Base-by-base conservation (phyloP, 2,329 filamentous ascomycete species). In the Ceratocystis alfenasii region DNA sequence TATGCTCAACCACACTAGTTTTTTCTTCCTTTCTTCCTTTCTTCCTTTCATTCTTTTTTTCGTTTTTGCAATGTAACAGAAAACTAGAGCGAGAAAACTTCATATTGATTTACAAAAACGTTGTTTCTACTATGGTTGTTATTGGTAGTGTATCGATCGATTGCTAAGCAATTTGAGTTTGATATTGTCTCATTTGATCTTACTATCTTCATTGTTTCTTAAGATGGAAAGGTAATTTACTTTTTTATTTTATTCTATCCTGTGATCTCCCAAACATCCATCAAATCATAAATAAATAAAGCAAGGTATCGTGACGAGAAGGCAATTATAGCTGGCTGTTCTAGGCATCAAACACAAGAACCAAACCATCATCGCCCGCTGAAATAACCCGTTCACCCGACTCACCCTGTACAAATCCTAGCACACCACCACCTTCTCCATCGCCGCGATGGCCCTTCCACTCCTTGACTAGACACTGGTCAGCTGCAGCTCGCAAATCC, bases 401-500 rank as follows among this genome's bases (percentile, higher is more conserved):
- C 73, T 86, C 81, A 5, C 86, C 86, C 75, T 96, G 91, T 64
- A 95, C 92, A 73, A 97, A 99, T 0, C 88, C 92, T 70, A 97
- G 76, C 7, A 97, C 87, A 64, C 93, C 93, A 44, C 92, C 93
- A 25, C 90, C 87, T 77, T 94, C 90, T 12, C 90, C 88, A 73
- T 89, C 85, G 36, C 92, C 86, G 71, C 89, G 75, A 74, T 99
- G 94, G 0, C 94, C 94, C 75, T 82, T 90, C 92, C 92, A 97
- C 76, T 96, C 92, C 69, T 86, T 87, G 28, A 90, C 77, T 64
- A 95, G 77, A 0, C 90, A 91, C 64, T 85, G 71, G 22, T 76
- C 84, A 7, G 81, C 84, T 1, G 84, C 84, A n/a, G 80, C 81
- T n/a, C 81, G 76, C 64, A 84, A 73, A 76, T 99, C 93, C 94